These are phyloP conservation scores for Rutstroemia sp. DNA, from an alignment of 2,329 filamentous ascomycete genomes.

Conservation along the genomic window DNA sequence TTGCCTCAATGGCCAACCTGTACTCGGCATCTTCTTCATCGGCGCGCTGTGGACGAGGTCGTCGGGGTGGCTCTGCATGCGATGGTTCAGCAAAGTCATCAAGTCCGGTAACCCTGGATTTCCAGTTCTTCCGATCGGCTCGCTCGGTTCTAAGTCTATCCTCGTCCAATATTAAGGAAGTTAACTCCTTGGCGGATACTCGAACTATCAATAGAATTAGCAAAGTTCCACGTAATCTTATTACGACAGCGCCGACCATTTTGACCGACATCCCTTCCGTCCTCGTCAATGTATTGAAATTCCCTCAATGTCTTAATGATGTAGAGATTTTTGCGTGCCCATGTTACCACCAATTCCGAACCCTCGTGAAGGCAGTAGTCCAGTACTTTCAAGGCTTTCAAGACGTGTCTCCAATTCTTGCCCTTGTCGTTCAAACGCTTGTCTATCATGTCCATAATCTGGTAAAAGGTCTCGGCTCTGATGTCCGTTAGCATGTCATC, in stretches of 20 bases:
- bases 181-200: constrained; percentile 92
- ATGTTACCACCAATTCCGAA: constrained; percentile 92
- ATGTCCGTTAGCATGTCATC: constrained; percentile 6
- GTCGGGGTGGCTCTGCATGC: constrained; percentile 34
- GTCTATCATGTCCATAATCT: constrained; percentile 99
- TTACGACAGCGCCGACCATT: constrained; percentile 59
- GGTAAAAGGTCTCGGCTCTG: constrained; percentile 91
- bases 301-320: constrained; percentile 98
- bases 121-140: constrained; percentile 89
- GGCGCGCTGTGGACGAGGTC: constrained; percentile 40
- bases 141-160: constrained; percentile 85
- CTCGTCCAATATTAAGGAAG: constrained; percentile 84
- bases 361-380: constrained; percentile 98
- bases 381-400: constrained; percentile 94
- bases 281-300: constrained; percentile 94
- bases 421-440: constrained; percentile 98
- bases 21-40: constrained; percentile 91
- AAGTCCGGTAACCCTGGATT: constrained; percentile 87
- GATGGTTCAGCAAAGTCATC: constrained; percentile 63
- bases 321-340: constrained; percentile 96
- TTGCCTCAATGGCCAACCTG: constrained; percentile 83
- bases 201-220: constrained; percentile 58
- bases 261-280: constrained; percentile 89
- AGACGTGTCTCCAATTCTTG: constrained; percentile 98
- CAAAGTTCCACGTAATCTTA: not conserved